phyloP scores from a whole-genome alignment of 768 basidiomycete species.

The Mycena maculata region DNA sequence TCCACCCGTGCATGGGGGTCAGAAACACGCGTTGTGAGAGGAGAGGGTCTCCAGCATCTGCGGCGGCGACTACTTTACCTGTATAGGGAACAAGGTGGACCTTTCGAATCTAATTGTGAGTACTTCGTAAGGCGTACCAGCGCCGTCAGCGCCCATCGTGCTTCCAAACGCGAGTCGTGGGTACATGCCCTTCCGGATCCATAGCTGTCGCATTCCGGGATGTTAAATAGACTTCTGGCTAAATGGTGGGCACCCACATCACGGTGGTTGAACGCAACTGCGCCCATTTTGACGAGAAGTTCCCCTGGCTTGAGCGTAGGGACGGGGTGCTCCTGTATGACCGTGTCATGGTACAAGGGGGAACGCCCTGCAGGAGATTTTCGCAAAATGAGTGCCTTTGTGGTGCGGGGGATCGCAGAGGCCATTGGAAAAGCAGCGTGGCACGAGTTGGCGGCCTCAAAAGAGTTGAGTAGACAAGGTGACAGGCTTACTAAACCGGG shows the following conservation, averaged over 20 bases:
- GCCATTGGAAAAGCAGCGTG: neutral
- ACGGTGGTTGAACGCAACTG: conserved; percentile 82
- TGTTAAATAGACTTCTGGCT: neutral
- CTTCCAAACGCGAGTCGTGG: conserved; percentile 70
- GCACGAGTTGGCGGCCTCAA: no score
- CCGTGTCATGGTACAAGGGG: conserved; percentile 67
- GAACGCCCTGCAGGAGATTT: conserved; percentile 52
- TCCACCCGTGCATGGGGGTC: conserved; percentile 84
- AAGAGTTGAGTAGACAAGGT: no score
- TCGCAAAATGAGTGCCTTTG: conserved; percentile 62
- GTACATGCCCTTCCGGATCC: conserved; percentile 78
- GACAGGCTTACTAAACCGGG: no score
- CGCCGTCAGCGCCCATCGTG: conserved; percentile 79
- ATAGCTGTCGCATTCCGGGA: conserved; percentile 60
- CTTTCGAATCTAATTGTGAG: neutral
- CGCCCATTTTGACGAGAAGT: conserved; percentile 73
- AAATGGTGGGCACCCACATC: conserved; percentile 57
- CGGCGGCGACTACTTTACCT: conserved; percentile 75
- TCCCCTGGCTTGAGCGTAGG: conserved; percentile 65
- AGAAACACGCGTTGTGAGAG: conserved; percentile 77
- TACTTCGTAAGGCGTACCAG: conserved; percentile 58
- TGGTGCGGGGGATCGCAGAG: conserved; percentile 53
- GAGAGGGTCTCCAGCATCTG: conserved; percentile 64
- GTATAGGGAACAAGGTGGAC: neutral
- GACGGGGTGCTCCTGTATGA: conserved; percentile 61